Evolutionary conservation across 345 rosid species (phyloP), one percentile per base, ranked within the genome.

Genomic region (Populus tremula): DNA sequence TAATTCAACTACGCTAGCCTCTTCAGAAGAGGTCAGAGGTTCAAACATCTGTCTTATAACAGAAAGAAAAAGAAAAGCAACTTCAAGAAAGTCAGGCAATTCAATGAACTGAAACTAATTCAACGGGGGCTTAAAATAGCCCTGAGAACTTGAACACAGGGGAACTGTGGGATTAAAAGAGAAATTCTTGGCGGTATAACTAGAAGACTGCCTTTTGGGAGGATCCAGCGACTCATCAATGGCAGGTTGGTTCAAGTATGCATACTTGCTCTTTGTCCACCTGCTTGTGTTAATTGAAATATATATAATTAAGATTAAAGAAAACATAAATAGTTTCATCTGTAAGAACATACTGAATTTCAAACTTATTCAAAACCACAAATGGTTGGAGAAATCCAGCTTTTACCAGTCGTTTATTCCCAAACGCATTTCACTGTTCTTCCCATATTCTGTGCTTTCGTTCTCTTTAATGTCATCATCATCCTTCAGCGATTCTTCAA

Each of bases 211-310:
- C 35, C 79, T 80, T 85, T 85, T 87, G 63, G 85, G 89, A 33
- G 71, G 71, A 38, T 87, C 91, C 66, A 70, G 59, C 21, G 91
- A 76, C 54, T 81, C 87, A 27, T 27, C 27, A 21, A 89, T 47
- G 27, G 91, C 93, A 0, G 98, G 97, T 64, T 94, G 94, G 90
- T 92, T 94, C 83, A 94, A 69, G 79, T 92, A 92, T 16, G 98
- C 98, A 45, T 91, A 94, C 80, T 89, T 94, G 89, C 98, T 92
- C 91, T 89, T 92, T 0, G 88, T 92, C 98, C 97, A 92, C 98
- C 98, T 94, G 90, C 88, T 35, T 74, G 80, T 9, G 50, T 45
- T 13, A 25, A 29, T 21, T 4, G 21, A 77, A 56, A 6, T 39
- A 18, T 69, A 5, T 39, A 18, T 69, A 5, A 17, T 17, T 53